Percentiles rank a stretch among this genome's conserved stretches.
These are phyloP conservation scores for Tuctoria greenei DNA, from an alignment of 176 grass and related monocot species.

Conservation along the genomic window DNA sequence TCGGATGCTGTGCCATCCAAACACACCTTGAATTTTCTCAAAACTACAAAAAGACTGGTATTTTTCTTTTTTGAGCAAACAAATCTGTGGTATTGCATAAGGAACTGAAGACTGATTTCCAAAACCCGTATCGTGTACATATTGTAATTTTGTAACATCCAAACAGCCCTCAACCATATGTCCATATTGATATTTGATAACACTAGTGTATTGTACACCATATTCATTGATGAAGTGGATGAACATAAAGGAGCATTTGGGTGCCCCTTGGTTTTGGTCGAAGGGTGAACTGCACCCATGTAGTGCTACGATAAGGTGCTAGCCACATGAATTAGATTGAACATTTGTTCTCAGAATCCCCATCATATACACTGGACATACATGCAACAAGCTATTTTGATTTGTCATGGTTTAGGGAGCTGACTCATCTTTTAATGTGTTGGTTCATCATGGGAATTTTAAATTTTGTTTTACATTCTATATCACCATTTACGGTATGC, in stretches of 20 bases:
- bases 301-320: too few species aligned
- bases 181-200: not conserved
- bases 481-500: slow-evolving; percentile 23
- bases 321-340: not conserved
- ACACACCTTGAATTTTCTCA: not conserved
- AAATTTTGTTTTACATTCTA: slow-evolving; percentile 3
- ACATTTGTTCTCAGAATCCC: not conserved
- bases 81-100: not conserved
- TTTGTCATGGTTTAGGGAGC: not conserved
- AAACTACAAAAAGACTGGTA: not conserved
- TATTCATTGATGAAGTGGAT: slow-evolving; percentile 25
- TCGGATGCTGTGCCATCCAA: not conserved
- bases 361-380: not conserved
- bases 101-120: not conserved
- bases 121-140: not conserved
- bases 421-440: not conserved
- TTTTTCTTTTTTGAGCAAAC: not conserved
- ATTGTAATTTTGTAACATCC: not conserved
- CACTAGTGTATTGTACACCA: not conserved
- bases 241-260: slow-evolving; percentile 1
- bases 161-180: not conserved
- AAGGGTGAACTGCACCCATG: not conserved
- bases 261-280: not conserved
- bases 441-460: not conserved
- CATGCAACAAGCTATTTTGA: not conserved